Evolutionary conservation across 2,329 filamentous ascomycete species (phyloP), one percentile per base, ranked within the genome.

Genomic region (Phyllosticta citribraziliensis): DNA sequence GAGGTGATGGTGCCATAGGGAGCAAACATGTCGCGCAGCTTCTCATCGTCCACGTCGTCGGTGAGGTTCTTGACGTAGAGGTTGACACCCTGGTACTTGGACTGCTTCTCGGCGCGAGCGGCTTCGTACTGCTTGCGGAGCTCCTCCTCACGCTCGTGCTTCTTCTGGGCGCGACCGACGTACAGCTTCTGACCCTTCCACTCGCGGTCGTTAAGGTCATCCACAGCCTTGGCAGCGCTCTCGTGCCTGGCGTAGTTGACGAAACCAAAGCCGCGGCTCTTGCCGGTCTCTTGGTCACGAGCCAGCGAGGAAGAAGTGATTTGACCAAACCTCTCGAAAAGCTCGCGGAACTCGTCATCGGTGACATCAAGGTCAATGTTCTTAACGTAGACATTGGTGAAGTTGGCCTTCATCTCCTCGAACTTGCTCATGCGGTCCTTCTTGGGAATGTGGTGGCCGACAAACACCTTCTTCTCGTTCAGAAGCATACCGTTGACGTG

Each of bases 371-470:
- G 72, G 70, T 87, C 85, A 69, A 99, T 88, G 82, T 99, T 99
- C 87, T 99, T 99, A 81, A 99, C 90, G 80, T 99, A 99, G 78
- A 99, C 87, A 78, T 99, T 99, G 82, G 94, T 99, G 84, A 95
- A 99, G 84, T 99, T 99, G 78, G 94, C 94, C 88, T 99, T 99
- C 93, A 99, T 99, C 84, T 99, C 94, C 82, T 99, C 94, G 70
- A 97, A 97, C 82, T 99, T 99, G 90, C 91, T 96, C 85, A 97
- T 94, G 71, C 94, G 93, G 75, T 99, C 94, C 85, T 97, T 97
- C 88, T 97, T 97, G 76, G 94, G 92, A 72, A 99, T 97, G 80
- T 99, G 94, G 80, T 97, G 93, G 66, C 94, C 94, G 69, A 99
- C 94, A 70, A 95, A 99, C 66, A 99, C 94, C 85, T 99, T 99